Base-by-base conservation (phyloP, 306 rosid genomes). In the Trifolium repens region DNA sequence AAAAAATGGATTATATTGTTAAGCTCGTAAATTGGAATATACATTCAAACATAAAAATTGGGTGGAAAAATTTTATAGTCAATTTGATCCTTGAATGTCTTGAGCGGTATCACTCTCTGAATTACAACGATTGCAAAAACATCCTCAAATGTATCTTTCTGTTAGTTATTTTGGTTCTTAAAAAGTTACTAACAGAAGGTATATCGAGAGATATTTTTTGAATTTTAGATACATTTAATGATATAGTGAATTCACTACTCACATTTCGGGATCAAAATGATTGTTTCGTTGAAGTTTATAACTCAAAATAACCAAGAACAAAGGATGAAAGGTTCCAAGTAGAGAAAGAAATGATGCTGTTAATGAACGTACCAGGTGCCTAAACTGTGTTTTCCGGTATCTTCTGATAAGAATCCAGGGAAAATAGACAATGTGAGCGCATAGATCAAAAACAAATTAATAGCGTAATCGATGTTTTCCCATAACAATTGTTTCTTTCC, bases 361-460 rank as follows among this genome's bases (percentile, higher is more conserved):
- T 27, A 30, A 58, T 39, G 64, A 27, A 26, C 39, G 2, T 84
- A 91, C 98, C 98, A 94, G 13, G 86, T 22, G n/a, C 98, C 97
- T 73, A 94, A 79, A 70, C 93, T 79, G 81, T 94, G 97, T 54
- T 81, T 44, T 73, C 97, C 96, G 9, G 97, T 94, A 64, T 94
- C 98, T 79, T 94, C 98, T 15, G 93, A 87, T 78, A 91, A 76
- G 88, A 94, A 94, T 75, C 98, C 98, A 35, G 98, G 96, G 80
- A 91, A 94, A 44, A 90, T 91, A 40, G 97, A 90, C 42, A 94
- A 58, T 47, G 96, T 88, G 34, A 94, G 83, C 0, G 12, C 69
- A 64, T 82, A 91, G 49, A 85, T 74, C n/a, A 90, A 76, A 73
- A 87, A 91, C 82, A 90, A 73, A 74, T 86, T 87, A 58, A 90